These are phyloP conservation scores for Batkoa obscura DNA, from an alignment of 371 early-diverging fungal genomes.

Conservation along the genomic window DNA sequence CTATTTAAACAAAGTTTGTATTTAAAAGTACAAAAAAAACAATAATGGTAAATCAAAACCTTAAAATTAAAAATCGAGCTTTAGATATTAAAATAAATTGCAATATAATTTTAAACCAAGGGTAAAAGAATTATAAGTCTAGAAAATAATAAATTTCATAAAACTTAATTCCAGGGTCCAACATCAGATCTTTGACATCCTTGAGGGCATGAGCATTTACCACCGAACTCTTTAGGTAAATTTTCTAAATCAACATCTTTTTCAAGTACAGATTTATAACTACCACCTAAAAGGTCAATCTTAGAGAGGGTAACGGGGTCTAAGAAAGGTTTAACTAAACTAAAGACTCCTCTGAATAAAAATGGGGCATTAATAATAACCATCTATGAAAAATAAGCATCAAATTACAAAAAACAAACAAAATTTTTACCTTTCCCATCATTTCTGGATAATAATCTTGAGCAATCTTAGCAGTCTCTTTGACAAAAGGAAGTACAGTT, in stretches of 20 bases:
- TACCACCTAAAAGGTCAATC: slow-evolving; percentile 32
- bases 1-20: no score
- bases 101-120: no score
- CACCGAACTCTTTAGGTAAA: slow-evolving; percentile 34
- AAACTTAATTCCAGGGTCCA: slow-evolving; percentile 31
- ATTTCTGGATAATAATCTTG: slow-evolving; percentile 65
- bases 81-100: no score
- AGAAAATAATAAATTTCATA: no score
- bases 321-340: slow-evolving; percentile 38
- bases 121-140: no score
- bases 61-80: no score
- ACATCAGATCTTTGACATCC: slow-evolving; percentile 25
- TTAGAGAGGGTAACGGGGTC: slow-evolving; percentile 51
- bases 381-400: slow-evolving; percentile 18
- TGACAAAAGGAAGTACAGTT: slow-evolving; percentile 29
- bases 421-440: slow-evolving; percentile 21
- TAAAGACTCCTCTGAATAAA: slow-evolving; percentile 48
- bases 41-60: no score
- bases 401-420: background rate
- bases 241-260: slow-evolving; percentile 30
- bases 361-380: slow-evolving; percentile 53
- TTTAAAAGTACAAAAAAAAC: no score
- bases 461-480: slow-evolving; percentile 36
- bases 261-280: slow-evolving; percentile 27
- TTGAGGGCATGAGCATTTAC: slow-evolving; percentile 29